These are phyloP conservation scores for Davidsoniella virescens DNA, from an alignment of 2,329 filamentous ascomycete genomes.

Conservation along the genomic window DNA sequence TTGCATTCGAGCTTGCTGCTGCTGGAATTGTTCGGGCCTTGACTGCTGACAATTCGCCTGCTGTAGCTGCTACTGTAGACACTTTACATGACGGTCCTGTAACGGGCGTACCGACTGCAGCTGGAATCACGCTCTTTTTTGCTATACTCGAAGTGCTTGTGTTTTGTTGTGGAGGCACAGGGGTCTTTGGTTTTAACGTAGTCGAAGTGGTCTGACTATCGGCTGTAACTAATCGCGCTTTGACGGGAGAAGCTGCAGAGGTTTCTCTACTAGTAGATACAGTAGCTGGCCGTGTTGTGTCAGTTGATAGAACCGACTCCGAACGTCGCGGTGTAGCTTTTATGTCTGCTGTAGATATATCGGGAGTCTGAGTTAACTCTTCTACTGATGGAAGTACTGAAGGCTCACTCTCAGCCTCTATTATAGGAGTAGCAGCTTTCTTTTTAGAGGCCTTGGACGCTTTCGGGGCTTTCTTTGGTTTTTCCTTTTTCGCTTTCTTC, in stretches of 20 bases:
- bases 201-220: neutral
- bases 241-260: too few relatives aligned
- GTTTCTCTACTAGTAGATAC: neutral
- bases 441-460: neutral
- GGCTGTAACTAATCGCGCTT: neutral
- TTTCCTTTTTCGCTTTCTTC: neutral
- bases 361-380: too few relatives aligned
- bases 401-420: neutral
- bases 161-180: too few relatives aligned
- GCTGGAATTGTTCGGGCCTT: neutral
- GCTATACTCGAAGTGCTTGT: too few relatives aligned
- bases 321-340: neutral
- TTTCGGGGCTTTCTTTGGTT: neutral
- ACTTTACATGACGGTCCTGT: conserved; percentile 10
- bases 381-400: neutral
- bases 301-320: conserved; percentile 1
- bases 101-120: conserved; percentile 2
- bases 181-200: too few relatives aligned
- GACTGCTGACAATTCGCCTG: neutral
- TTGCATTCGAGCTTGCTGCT: neutral
- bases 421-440: neutral
- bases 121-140: too few relatives aligned
- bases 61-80: too few relatives aligned
- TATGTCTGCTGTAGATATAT: too few relatives aligned
- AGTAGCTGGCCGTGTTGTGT: neutral